phyloP scores from a whole-genome alignment of 2,329 filamentous ascomycete genomes.

The Cladosporium halotolerans region DNA sequence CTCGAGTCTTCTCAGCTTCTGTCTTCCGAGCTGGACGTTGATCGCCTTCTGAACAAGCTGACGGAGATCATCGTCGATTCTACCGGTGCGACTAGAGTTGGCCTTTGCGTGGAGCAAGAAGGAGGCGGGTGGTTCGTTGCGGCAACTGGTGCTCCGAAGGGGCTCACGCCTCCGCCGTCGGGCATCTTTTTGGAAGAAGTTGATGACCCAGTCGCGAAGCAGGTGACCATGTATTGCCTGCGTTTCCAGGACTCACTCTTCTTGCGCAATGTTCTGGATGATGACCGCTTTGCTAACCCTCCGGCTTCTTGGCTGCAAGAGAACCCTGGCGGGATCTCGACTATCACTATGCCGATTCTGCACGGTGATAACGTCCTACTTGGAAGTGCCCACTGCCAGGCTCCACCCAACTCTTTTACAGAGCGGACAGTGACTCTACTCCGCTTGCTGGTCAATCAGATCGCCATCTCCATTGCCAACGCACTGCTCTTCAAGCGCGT shows the following conservation, averaged over 20 bases:
- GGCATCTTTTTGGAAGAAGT: conserved; percentile 57
- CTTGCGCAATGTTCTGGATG: conserved; percentile 63
- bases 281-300: conserved; percentile 74
- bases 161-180: conserved; percentile 60
- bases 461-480: conserved; percentile 59
- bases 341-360: conserved; percentile 73
- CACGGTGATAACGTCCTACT: conserved; percentile 65
- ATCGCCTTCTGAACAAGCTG: conserved; percentile 72
- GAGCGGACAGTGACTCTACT: conserved; percentile 54
- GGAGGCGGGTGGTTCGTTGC: conserved; percentile 63
- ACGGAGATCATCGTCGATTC: conserved; percentile 75
- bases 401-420: conserved; percentile 68
- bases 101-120: conserved; percentile 67
- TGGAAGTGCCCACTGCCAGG: conserved; percentile 70
- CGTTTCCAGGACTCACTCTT: conserved; percentile 72
- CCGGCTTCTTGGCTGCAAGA: conserved; percentile 60
- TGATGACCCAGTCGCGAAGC: conserved; percentile 65
- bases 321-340: conserved; percentile 64
- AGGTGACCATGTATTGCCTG: conserved; percentile 69
- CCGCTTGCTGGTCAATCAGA: conserved; percentile 69
- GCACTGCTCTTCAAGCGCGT: conserved; percentile 60
- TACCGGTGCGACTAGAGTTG: conserved; percentile 66
- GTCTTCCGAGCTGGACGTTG: conserved; percentile 69
- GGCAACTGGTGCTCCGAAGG: conserved; percentile 67
- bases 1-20: conserved; percentile 73